phyloP scores from a whole-genome alignment of 2,329 filamentous ascomycete genomes.

The Epichloe baconii region DNA sequence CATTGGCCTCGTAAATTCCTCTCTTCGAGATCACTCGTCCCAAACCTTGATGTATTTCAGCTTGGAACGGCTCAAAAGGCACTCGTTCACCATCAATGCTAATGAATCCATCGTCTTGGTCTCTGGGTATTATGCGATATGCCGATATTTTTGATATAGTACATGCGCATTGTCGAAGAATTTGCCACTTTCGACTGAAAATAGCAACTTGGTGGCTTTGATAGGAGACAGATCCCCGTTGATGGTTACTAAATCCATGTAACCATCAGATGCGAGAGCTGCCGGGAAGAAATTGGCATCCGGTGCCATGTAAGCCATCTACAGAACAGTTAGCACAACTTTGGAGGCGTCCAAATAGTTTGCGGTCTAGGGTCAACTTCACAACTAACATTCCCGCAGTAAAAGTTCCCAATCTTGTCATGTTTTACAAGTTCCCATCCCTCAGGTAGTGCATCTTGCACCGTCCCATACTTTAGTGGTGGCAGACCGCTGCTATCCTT shows the following conservation, averaged over 20 bases:
- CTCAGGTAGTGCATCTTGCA: constrained; percentile 61
- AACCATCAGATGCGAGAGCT: constrained; percentile 68
- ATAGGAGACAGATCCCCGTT: constrained; percentile 59
- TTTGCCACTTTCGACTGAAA: constrained; percentile 56
- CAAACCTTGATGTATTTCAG: constrained; percentile 70
- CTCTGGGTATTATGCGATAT: constrained; percentile 68
- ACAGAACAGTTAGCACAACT: constrained; percentile 5
- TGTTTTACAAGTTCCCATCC: constrained; percentile 64
- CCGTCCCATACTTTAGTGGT: constrained; percentile 62
- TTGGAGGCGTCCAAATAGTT: neutral
- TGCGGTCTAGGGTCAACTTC: neutral
- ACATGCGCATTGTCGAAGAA: constrained; percentile 74
- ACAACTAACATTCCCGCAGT: constrained; percentile 64
- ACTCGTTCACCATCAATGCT: constrained; percentile 87
- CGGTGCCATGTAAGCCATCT: constrained; percentile 85
- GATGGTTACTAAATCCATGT: constrained; percentile 73
- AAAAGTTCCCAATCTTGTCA: constrained; percentile 81
- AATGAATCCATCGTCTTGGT: constrained; percentile 66
- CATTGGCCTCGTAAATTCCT: constrained; percentile 55
- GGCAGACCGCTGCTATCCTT: constrained; percentile 47
- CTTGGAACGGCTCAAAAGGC: constrained; percentile 82
- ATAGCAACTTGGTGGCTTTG: constrained; percentile 55
- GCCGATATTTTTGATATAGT: constrained; percentile 68
- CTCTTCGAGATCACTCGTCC: constrained; percentile 74
- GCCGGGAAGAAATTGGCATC: constrained; percentile 81